A percentile compares a stretch with the other conserved stretches of the same genome.
Conservation (phyloP, 108 stramenopile genomes). For the Pseudonitzschia multiseries region DNA sequence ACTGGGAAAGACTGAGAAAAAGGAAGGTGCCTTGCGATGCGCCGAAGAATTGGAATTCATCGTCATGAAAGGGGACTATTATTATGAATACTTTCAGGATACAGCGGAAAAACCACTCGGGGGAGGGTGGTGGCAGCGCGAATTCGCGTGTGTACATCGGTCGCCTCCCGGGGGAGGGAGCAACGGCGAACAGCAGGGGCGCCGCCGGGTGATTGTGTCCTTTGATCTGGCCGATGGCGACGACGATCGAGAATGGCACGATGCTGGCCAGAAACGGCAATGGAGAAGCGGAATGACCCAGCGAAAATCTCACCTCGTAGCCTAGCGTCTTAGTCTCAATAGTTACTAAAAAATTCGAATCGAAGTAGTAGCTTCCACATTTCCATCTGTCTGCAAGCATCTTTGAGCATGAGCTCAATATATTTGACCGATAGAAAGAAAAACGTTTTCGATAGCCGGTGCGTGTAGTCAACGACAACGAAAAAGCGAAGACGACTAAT, state of each 20-base stretch:
- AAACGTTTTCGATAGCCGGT: too few relatives aligned
- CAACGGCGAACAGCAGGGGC: background rate
- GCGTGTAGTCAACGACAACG: too few relatives aligned
- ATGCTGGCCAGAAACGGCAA: constrained; percentile 36
- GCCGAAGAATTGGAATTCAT: constrained; percentile 61
- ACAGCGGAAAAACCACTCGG: background rate
- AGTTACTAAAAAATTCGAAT: too few relatives aligned
- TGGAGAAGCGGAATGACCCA: constrained; percentile 64
- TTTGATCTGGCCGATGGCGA: constrained; percentile 59
- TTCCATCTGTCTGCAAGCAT: too few relatives aligned
- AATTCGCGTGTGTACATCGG: constrained; percentile 62
- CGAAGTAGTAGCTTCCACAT: too few relatives aligned
- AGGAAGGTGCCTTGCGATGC: constrained; percentile 20
- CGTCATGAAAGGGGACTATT: constrained; percentile 70
- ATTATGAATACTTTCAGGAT: constrained; percentile 29
- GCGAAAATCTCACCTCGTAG: constrained; percentile 45
- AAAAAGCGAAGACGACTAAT: too few relatives aligned
- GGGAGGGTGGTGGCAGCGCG: constrained; percentile 39
- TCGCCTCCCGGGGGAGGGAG: constrained; percentile 43
- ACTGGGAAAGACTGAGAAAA: constrained; percentile 21
- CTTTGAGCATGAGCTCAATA: too few relatives aligned
- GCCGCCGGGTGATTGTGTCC: constrained; percentile 54
- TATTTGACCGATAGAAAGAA: too few relatives aligned
- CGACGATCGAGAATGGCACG: constrained; percentile 67
- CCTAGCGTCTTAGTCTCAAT: background rate